Percentiles rank a stretch among this genome's conserved stretches.
Conservation (phyloP, 2,329 filamentous ascomycete species). For the Claviceps spartinae region DNA sequence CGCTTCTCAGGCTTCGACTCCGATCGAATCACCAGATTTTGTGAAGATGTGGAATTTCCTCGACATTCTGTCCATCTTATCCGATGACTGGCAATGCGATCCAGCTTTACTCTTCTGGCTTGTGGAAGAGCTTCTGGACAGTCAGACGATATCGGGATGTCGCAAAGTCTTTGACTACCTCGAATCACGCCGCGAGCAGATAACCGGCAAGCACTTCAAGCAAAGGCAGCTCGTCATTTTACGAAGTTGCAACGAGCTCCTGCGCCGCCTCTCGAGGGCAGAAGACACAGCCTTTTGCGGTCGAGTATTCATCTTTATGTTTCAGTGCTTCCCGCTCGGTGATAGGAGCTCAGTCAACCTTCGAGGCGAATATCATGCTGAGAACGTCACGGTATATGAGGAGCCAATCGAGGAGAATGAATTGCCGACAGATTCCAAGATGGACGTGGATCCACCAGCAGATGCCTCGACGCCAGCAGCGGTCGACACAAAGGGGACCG, state of each 20-base stretch:
- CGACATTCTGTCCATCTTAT: conserved; percentile 79
- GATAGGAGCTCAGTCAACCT: conserved; percentile 97
- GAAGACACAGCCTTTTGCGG: conserved; percentile 97
- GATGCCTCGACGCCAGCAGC: conserved; percentile 17
- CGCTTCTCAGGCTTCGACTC: conserved; percentile 48
- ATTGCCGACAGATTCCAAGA: conserved; percentile 20
- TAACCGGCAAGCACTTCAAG: conserved; percentile 67
- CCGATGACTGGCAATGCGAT: conserved; percentile 66
- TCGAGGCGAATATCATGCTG: conserved; percentile 86
- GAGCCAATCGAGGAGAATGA: conserved; percentile 22
- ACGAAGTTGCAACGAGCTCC: conserved; percentile 86
- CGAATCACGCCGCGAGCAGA: conserved; percentile 79
- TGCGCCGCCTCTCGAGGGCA: conserved; percentile 85
- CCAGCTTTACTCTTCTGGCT: conserved; percentile 77
- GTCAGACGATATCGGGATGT: conserved; percentile 86
- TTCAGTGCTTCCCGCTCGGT: conserved; percentile 91
- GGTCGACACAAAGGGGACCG: conserved; percentile 6
- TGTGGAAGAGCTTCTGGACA: conserved; percentile 88
- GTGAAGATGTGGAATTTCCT: conserved; percentile 85
- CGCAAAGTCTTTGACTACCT: conserved; percentile 87
- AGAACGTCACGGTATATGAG: conserved; percentile 81
- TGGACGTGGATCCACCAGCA: conserved; percentile 50
- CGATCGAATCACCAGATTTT: conserved; percentile 67
- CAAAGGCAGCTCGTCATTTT: conserved; percentile 81
- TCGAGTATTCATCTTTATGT: conserved; percentile 94